Conservation (phyloP, 2,329 filamentous ascomycete genomes). For the Colletotrichum lindemuthianum region DNA sequence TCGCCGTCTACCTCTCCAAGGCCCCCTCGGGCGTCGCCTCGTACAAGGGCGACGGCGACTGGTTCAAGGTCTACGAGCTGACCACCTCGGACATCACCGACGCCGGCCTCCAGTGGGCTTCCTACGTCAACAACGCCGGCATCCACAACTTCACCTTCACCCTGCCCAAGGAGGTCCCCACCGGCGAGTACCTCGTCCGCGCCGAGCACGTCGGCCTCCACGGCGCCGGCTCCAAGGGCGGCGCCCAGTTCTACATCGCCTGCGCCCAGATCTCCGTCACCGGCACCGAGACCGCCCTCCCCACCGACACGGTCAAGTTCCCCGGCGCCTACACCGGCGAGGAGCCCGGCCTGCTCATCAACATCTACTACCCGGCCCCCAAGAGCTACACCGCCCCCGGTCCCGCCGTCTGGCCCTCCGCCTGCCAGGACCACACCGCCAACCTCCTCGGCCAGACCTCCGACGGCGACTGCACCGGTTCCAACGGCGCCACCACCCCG, state of each 20-base stretch:
- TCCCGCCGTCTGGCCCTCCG: constrained; percentile 46
- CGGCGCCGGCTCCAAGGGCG: constrained; percentile 42
- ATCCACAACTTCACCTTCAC: constrained; percentile 51
- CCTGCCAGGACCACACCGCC: constrained; percentile 50
- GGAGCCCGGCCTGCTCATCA: constrained; percentile 47
- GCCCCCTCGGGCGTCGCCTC: constrained; percentile 42
- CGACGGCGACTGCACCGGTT: constrained; percentile 49
- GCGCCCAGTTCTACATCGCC: constrained; percentile 51
- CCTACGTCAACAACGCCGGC: constrained; percentile 43
- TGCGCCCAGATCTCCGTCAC: constrained; percentile 48
- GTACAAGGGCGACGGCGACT: constrained; percentile 48
- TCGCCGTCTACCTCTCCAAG: constrained; percentile 50
- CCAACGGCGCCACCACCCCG: constrained; percentile 32
- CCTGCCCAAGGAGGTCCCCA: constrained; percentile 51
- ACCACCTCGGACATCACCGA: constrained; percentile 43
- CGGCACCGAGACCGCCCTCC: constrained; percentile 45
- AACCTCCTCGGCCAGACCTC: constrained; percentile 45
- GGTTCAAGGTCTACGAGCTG: constrained; percentile 50
- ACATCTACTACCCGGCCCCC: constrained; percentile 48
- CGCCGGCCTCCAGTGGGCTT: constrained; percentile 46
- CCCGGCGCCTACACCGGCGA: constrained; percentile 46
- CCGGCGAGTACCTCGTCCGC: constrained; percentile 48
- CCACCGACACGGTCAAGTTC: constrained; percentile 44
- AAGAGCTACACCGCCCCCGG: constrained; percentile 46
- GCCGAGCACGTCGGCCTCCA: constrained; percentile 51